Conservation (phyloP, 164 flowering plant species). For the Tinospora cordifolia region DNA sequence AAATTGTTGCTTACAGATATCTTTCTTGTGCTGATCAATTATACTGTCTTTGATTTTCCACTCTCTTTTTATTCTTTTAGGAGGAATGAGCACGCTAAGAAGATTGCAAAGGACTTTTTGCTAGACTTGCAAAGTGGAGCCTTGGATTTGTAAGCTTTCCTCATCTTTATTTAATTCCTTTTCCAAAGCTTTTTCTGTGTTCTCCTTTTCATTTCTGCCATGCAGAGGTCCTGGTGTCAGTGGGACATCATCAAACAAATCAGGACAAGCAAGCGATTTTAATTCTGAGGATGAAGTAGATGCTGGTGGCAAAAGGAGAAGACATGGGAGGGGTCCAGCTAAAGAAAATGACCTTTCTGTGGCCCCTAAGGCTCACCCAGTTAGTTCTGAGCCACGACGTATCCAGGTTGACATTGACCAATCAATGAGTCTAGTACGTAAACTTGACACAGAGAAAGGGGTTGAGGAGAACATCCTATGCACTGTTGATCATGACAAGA, state of each 20-base stretch:
- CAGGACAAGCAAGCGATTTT: constrained; percentile 64
- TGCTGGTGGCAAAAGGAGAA: constrained; percentile 59
- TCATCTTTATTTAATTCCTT: constrained; percentile 4
- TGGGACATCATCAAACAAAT: constrained; percentile 46
- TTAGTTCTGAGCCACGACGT: constrained; percentile 72
- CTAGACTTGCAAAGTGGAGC: constrained; percentile 79
- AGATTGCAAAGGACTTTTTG: constrained; percentile 69
- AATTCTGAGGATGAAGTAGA: constrained; percentile 84
- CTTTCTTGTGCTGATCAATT: too few species aligned
- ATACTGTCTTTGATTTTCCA: background rate
- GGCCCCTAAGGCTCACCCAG: constrained; percentile 84
- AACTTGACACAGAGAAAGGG: constrained; percentile 85
- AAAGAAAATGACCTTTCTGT: constrained; percentile 69
- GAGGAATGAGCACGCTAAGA: constrained; percentile 86
- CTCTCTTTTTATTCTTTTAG: constrained; percentile 24
- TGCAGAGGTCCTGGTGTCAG: constrained; percentile 75
- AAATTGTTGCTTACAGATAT: background rate
- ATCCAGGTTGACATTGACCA: constrained; percentile 71
- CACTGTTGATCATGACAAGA: constrained; percentile 49
- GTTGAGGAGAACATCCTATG: constrained; percentile 69
- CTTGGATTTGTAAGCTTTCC: constrained; percentile 63
- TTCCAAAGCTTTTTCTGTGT: background rate
- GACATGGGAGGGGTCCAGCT: constrained; percentile 51
- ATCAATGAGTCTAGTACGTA: constrained; percentile 72
- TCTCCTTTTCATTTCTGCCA: constrained; percentile 9